These are phyloP conservation scores for Naematelia encephala DNA, from an alignment of 768 basidiomycete species.

Conservation along the genomic window DNA sequence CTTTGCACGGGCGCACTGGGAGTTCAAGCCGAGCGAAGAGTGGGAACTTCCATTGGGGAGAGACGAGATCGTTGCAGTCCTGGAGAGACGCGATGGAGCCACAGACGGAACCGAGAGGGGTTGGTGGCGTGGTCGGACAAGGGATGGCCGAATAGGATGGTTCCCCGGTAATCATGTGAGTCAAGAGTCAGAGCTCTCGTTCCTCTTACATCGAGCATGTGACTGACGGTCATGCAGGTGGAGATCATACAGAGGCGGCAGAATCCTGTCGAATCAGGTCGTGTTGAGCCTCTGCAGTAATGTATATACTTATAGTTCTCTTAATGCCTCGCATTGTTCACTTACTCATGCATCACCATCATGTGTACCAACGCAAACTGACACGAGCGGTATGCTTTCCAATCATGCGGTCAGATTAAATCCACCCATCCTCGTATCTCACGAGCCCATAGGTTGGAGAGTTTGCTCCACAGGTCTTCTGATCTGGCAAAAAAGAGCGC, in stretches of 20 bases:
- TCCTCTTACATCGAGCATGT: neutral
- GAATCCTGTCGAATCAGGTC: neutral
- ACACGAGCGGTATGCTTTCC: too few species aligned
- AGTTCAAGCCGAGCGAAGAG: conserved; percentile 69
- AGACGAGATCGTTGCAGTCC: conserved; percentile 90
- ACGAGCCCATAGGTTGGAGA: too few species aligned
- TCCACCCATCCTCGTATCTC: too few species aligned
- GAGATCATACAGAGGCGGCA: neutral
- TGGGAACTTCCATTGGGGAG: conserved; percentile 77
- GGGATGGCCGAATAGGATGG: conserved; percentile 90
- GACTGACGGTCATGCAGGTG: neutral
- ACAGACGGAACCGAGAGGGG: conserved; percentile 69
- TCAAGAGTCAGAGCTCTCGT: too few species aligned
- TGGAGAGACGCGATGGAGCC: conserved; percentile 73
- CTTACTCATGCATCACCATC: too few species aligned
- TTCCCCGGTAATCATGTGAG: conserved; percentile 85
- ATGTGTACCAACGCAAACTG: too few species aligned
- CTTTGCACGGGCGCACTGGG: conserved; percentile 77
- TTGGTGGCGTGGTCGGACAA: conserved; percentile 92
- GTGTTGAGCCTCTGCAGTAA: neutral
- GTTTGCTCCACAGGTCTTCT: too few species aligned
- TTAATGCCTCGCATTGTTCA: too few species aligned
- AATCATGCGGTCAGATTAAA: too few species aligned
- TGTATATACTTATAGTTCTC: neutral
- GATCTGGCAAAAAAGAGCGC: too few species aligned